Conservation (phyloP, 2,329 filamentous ascomycete genomes). For the Hysterium pulicare region DNA sequence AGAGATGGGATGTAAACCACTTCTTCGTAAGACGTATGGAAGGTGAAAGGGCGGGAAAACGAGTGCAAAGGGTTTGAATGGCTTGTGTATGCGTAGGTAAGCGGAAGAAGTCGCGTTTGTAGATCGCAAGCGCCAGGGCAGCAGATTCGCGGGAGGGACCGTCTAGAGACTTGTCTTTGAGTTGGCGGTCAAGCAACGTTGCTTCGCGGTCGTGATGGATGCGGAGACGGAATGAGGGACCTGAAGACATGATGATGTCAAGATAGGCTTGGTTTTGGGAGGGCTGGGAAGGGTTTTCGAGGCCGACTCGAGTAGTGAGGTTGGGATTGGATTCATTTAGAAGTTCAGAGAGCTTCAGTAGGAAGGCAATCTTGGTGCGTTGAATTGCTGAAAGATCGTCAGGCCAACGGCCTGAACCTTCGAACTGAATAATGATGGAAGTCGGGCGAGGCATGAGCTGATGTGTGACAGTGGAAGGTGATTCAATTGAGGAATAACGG, state of each 20-base stretch:
- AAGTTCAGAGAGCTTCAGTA: slow-evolving; percentile 68
- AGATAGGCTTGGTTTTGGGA: slow-evolving; percentile 77
- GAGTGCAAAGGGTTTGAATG: slow-evolving; percentile 74
- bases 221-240: slow-evolving; percentile 75
- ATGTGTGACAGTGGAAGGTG: slow-evolving; percentile 49
- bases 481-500: slow-evolving; percentile 65
- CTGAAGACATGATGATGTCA: slow-evolving; percentile 71
- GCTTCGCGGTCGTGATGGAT: slow-evolving; percentile 89
- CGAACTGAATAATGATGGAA: slow-evolving; percentile 83
- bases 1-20: slow-evolving; percentile 84
- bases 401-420: slow-evolving; percentile 90
- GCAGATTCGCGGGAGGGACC: slow-evolving; percentile 65
- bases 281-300: slow-evolving; percentile 70
- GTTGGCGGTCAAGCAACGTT: slow-evolving; percentile 70
- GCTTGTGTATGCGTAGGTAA: slow-evolving; percentile 78
- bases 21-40: slow-evolving; percentile 82
- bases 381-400: slow-evolving; percentile 90
- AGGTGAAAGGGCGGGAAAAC: slow-evolving; percentile 73
- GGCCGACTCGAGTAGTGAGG: slow-evolving; percentile 67
- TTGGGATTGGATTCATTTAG: slow-evolving; percentile 61
- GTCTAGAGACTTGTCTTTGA: slow-evolving; percentile 69
- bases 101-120: slow-evolving; percentile 69
- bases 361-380: slow-evolving; percentile 87
- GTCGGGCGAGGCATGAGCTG: slow-evolving; percentile 55
- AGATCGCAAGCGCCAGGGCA: slow-evolving; percentile 64